phyloP scores from a whole-genome alignment of 108 stramenopile species.

The Discostella stelligeroides region DNA sequence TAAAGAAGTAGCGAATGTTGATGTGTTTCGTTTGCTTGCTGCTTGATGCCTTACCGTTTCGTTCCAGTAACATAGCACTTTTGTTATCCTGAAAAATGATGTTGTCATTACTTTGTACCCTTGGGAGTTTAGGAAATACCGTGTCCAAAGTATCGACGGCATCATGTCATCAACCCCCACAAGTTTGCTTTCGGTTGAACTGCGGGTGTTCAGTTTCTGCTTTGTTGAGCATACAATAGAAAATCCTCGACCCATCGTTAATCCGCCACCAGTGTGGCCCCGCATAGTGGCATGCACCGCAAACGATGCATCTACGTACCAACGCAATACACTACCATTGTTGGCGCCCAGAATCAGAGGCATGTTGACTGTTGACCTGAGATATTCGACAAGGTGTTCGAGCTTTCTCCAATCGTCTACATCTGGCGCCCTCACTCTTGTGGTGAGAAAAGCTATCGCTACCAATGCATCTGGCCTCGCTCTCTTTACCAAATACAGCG shows the following conservation, averaged over 20 bases:
- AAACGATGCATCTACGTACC: constrained; percentile 60
- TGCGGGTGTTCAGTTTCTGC: constrained; percentile 51
- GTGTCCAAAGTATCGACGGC: constrained; percentile 50
- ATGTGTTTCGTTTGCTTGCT: constrained; percentile 46
- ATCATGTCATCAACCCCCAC: constrained; percentile 50
- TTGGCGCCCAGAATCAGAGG: constrained; percentile 12
- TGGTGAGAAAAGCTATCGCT: constrained; percentile 58
- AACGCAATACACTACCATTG: constrained; percentile 19
- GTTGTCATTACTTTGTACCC: constrained; percentile 37
- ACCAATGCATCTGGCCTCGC: constrained; percentile 49
- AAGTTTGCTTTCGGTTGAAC: constrained; percentile 59
- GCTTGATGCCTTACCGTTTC: constrained; percentile 45
- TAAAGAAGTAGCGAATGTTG: no score
- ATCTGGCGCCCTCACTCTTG: constrained; percentile 22
- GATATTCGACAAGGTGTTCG: constrained; percentile 45
- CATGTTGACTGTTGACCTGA: constrained; percentile 31
- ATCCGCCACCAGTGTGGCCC: constrained; percentile 57
- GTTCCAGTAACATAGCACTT: constrained; percentile 59
- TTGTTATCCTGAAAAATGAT: constrained; percentile 57
- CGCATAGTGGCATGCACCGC: constrained; percentile 45
- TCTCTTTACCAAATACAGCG: constrained; percentile 40
- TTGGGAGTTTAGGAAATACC: constrained; percentile 51
- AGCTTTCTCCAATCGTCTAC: constrained; percentile 44
- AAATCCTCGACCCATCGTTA: constrained; percentile 53
- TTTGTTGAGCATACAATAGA: constrained; percentile 9